Evolutionary conservation across 306 rosid species (phyloP), one percentile per base, ranked within the genome.

Genomic region (Cajanus cajan): DNA sequence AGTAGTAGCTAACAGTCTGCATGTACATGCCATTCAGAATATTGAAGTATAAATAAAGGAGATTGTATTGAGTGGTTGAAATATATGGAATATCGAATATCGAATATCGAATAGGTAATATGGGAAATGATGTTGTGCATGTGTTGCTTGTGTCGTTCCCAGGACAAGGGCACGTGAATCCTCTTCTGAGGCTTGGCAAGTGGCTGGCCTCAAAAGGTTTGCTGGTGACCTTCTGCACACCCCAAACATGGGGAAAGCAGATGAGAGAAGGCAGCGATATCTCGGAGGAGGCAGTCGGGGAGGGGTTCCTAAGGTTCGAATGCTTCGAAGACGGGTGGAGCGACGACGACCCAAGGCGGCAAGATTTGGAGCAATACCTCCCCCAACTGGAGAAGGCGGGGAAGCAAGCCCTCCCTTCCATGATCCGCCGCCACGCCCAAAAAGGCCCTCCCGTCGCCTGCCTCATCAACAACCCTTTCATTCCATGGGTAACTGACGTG

Each of bases 121-220:
- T 28, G 3, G 31, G 3, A 28, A 28, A 28, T 28, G 31, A 28
- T 51, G 25, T 52, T 0, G 52, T 81, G 10, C 93, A 89, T 69
- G 85, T 87, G 6, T 81, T 88, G 28, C 80, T 90, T 0, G 91
- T 89, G 2, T 88, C 89, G 16, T 90, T 73, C 54, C 93, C 91
- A 0, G 88, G 44, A 13, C 91, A 89, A 80, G 96, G 96, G 4
- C 91, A 83, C 57, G 74, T 90, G 18, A 89, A 90, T 80, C 96
- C 96, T 24, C 78, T 87, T 79, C 93, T 90, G 16, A 71, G 93
- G 40, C 67, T 90, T 0, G 93, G 84, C 3, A 88, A 89, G 25
- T 78, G 52, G 24, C 50, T 88, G 4, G 90, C 90, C 14, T 39
- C 86, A 6, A 62, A 78, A 63, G 92, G 92, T 12, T 43, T 89